Conservation (phyloP, 257 asterid genomes). For the Solanum stenotomum region DNA sequence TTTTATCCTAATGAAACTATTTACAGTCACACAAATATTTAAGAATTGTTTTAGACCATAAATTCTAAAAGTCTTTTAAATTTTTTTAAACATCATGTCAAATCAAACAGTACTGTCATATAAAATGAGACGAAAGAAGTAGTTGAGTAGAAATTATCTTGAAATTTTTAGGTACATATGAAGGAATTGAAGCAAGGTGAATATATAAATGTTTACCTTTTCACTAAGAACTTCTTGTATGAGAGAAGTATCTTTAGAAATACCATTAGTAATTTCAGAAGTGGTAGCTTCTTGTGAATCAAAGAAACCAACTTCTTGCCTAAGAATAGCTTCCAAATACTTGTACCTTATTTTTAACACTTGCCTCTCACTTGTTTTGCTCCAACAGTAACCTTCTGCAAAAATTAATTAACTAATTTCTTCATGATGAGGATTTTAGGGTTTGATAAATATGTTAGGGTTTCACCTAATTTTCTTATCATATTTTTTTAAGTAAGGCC, state of each 20-base stretch:
- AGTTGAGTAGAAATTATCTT: neutral
- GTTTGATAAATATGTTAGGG: neutral
- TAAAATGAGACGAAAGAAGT: too few relatives aligned
- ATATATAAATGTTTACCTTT: constrained; percentile 31
- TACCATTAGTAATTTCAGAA: constrained; percentile 66
- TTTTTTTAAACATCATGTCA: too few relatives aligned
- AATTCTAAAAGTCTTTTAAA: too few relatives aligned
- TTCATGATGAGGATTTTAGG: neutral
- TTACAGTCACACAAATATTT: too few relatives aligned
- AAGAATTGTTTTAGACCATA: too few relatives aligned
- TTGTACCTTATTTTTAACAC: constrained; percentile 63
- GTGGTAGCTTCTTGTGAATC: constrained; percentile 86
- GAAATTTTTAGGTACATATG: neutral
- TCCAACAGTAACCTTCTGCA: constrained; percentile 93
- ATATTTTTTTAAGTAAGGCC: neutral
- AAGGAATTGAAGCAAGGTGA: neutral
- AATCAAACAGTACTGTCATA: neutral
- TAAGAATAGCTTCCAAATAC: constrained; percentile 68
- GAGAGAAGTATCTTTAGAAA: constrained; percentile 74
- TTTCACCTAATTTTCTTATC: neutral
- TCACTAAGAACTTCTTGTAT: constrained; percentile 86
- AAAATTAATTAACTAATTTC: neutral
- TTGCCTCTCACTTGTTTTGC: constrained; percentile 75
- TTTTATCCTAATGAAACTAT: neutral
- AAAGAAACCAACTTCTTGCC: constrained; percentile 88